A percentile compares a stretch with the other conserved stretches of the same genome.
Evolutionary conservation across 2,329 filamentous ascomycete genomes (phyloP).

Genomic region (Colletotrichum filicis): DNA sequence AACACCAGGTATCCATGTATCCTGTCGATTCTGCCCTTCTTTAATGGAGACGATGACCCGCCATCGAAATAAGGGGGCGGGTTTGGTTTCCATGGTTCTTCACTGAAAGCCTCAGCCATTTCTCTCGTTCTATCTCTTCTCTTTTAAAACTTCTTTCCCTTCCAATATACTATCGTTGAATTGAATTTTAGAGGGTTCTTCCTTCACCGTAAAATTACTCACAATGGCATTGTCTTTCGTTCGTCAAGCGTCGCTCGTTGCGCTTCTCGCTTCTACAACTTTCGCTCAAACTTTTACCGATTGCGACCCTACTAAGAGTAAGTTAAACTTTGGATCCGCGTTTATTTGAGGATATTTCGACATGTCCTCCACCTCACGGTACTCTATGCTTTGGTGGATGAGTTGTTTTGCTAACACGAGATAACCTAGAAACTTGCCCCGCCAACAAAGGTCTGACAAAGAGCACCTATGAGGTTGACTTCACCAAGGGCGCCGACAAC

Average conservation of each 20-base stretch:
- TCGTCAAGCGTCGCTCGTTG: conserved; percentile 33
- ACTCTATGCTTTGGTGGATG: neutral
- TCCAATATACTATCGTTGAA: conserved; percentile 4
- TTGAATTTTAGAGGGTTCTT: conserved; percentile 1
- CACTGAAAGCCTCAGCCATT: conserved; percentile 12
- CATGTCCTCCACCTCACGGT: neutral
- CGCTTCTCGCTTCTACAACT: conserved; percentile 26
- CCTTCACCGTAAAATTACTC: neutral
- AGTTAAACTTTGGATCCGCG: neutral
- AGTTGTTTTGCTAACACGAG: neutral
- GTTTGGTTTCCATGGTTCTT: conserved; percentile 2
- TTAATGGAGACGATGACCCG: conserved; percentile 28
- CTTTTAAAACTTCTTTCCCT: neutral
- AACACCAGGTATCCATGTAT: conserved; percentile 27
- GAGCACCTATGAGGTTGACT: conserved; percentile 66
- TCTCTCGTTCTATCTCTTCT: neutral
- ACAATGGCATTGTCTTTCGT: conserved; percentile 33
- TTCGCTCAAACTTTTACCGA: conserved; percentile 32
- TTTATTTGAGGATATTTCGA: neutral
- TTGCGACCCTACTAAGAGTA: conserved; percentile 34
- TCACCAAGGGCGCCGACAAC: conserved; percentile 70
- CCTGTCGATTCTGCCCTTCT: conserved; percentile 7
- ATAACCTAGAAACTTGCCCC: conserved; percentile 58
- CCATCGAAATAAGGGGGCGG: conserved; percentile 26
- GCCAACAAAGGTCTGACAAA: conserved; percentile 72